A percentile compares a stretch with the other conserved stretches of the same genome.
Conservation (phyloP, 2,329 filamentous ascomycete species). For the Trichoderma sp. region DNA sequence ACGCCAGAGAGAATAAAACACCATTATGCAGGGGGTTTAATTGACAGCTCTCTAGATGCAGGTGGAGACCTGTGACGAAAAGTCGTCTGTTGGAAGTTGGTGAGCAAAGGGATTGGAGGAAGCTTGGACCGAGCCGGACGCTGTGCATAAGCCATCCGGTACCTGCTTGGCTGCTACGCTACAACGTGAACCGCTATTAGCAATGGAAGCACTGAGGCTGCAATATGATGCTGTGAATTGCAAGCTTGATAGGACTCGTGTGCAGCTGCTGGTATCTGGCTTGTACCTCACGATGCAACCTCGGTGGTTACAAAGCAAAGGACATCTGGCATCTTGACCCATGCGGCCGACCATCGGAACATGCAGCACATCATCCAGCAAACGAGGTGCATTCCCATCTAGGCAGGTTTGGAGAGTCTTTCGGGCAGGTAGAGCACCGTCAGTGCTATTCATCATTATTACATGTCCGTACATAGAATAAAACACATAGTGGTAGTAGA, state of each 20-base stretch:
- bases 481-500: neutral
- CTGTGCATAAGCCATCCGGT: neutral
- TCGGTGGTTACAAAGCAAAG: neutral
- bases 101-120: conserved; percentile 12
- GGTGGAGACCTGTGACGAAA: conserved; percentile 1
- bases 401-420: neutral
- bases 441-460: neutral
- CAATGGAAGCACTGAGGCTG: neutral
- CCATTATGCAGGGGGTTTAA: conserved; percentile 9
- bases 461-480: neutral
- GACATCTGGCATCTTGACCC: conserved; percentile 21
- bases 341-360: conserved; percentile 17
- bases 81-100: neutral
- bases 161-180: neutral
- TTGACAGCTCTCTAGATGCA: conserved; percentile 10
- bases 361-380: neutral
- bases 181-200: neutral
- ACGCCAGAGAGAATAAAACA: neutral
- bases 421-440: neutral
- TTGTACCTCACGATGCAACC: neutral
- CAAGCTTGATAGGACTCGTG: neutral
- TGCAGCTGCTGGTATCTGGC: neutral
- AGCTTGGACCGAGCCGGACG: neutral
- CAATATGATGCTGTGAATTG: neutral
- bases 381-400: neutral